Conservation (phyloP, 2,329 filamentous ascomycete species). For the Aspergillus pseudonomiae region DNA sequence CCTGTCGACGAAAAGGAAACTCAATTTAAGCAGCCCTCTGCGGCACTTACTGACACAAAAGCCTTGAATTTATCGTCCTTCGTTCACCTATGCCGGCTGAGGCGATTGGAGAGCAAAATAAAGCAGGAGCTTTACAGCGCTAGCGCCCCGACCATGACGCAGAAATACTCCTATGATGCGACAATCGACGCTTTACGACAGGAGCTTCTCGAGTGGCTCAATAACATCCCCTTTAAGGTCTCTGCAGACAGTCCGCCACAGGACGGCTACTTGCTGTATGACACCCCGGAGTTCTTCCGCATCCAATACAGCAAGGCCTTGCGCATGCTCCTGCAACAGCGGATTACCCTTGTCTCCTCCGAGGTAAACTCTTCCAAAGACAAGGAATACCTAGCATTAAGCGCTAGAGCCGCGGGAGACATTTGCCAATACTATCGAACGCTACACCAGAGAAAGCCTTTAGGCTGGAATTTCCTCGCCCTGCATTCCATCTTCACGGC, state of each 20-base stretch:
- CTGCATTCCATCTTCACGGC: background rate
- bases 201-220: background rate
- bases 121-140: background rate
- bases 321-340: background rate
- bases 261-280: background rate
- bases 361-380: background rate
- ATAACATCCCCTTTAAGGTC: background rate
- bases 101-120: background rate
- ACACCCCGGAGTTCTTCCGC: background rate
- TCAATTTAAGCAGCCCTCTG: background rate
- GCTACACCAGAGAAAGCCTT: background rate
- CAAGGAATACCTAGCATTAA: background rate
- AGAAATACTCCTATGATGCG: background rate
- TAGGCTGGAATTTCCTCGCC: background rate
- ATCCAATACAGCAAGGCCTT: background rate
- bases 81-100: background rate
- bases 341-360: background rate
- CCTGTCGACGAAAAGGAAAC: background rate
- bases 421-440: background rate
- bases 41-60: background rate
- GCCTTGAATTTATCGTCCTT: background rate
- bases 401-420: background rate
- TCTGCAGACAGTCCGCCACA: background rate
- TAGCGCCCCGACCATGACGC: background rate
- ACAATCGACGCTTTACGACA: background rate